Conservation (phyloP, 2,329 filamentous ascomycete genomes). For the Parafenestella ontariensis region DNA sequence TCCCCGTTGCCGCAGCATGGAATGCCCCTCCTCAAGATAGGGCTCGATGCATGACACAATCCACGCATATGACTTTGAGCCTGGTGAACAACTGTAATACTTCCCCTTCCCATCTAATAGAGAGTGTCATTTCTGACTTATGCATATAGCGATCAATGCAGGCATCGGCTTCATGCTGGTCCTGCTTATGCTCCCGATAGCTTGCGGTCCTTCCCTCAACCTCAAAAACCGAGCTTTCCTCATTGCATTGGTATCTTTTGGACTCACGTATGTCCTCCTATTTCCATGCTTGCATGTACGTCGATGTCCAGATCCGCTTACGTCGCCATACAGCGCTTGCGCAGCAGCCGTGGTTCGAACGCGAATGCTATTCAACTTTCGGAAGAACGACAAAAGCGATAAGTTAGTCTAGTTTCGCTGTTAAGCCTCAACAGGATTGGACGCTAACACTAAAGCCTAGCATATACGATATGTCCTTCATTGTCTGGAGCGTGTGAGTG, state of each 20-base stretch:
- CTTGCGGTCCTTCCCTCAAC: constrained; percentile 47
- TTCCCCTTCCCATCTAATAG: neutral
- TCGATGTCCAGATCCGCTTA: neutral
- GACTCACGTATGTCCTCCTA: constrained; percentile 30
- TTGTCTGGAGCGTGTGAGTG: constrained; percentile 19
- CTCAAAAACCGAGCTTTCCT: constrained; percentile 44
- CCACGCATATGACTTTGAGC: constrained; percentile 54
- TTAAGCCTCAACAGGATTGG: neutral
- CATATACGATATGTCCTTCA: constrained; percentile 7
- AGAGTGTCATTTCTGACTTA: neutral
- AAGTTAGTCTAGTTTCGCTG: neutral
- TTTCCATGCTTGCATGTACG: neutral
- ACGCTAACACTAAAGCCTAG: neutral
- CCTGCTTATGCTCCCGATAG: constrained; percentile 47
- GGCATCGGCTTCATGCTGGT: constrained; percentile 46
- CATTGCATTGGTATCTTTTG: constrained; percentile 36
- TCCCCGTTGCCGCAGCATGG: constrained; percentile 56
- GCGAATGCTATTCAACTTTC: constrained; percentile 13
- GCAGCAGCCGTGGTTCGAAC: constrained; percentile 50
- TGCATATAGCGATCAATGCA: constrained; percentile 13
- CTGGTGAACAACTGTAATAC: constrained; percentile 52
- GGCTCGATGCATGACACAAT: constrained; percentile 33
- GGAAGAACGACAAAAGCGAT: constrained; percentile 3
- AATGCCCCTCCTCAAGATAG: constrained; percentile 22
- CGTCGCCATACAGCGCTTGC: constrained; percentile 32